A percentile compares a stretch with the other conserved stretches of the same genome.
phyloP scores from a whole-genome alignment of 106 monocot genomes.

The Chionographis japonica region DNA sequence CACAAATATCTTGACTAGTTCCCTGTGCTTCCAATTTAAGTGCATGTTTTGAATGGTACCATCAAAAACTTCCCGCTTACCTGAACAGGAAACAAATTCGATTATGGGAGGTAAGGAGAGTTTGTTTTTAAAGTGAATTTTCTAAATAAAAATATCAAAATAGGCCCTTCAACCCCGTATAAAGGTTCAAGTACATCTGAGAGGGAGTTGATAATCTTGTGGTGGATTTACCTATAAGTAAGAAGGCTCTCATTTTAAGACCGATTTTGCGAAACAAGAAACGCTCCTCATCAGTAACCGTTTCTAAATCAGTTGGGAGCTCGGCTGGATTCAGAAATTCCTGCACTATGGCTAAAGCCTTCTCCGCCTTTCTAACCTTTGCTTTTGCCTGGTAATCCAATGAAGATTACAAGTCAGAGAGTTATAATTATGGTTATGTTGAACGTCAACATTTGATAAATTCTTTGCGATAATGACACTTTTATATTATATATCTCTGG shows the following conservation, averaged over 20 bases:
- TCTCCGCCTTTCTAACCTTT: conserved; percentile 83
- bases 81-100: conserved; percentile 26
- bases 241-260: conserved; percentile 75
- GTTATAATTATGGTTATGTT: not conserved
- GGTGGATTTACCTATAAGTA: conserved; percentile 45
- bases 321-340: conserved; percentile 66
- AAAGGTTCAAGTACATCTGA: not conserved
- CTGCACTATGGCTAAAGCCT: conserved; percentile 83
- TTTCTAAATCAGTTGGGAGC: conserved; percentile 91
- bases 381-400: conserved; percentile 44
- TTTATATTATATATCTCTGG: not conserved
- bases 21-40: conserved; percentile 81
- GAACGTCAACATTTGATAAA: not conserved
- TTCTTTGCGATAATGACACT: too few species aligned
- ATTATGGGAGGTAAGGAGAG: not conserved
- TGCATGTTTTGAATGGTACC: conserved; percentile 90
- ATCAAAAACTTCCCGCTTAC: conserved; percentile 82
- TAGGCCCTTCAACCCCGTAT: too few species aligned
- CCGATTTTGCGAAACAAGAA: conserved; percentile 76
- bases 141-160: not conserved
- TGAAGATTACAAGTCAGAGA: not conserved
- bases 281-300: conserved; percentile 89
- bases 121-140: not conserved
- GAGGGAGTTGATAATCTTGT: not conserved
- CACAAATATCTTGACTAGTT: conserved; percentile 80